Conservation (phyloP, 169 alveolate genomes). For the Plasmodium gonderi region DNA sequence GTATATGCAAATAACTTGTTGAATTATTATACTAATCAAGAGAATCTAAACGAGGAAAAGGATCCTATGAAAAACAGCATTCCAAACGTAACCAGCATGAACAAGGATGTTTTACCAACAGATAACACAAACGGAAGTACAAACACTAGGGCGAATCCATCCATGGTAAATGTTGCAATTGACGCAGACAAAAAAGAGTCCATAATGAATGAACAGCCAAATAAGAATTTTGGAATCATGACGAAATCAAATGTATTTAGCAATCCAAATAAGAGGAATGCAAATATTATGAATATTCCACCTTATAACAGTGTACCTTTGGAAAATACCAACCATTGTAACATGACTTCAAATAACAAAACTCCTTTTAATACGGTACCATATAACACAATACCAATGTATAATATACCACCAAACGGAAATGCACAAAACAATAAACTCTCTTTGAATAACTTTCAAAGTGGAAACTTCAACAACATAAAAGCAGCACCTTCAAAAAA, state of each 20-base stretch:
- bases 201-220: background rate
- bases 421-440: background rate
- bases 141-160: background rate
- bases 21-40: background rate
- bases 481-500: background rate
- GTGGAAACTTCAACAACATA: background rate
- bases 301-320: background rate
- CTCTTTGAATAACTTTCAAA: background rate
- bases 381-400: background rate
- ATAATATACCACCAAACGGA: background rate
- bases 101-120: background rate
- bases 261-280: background rate
- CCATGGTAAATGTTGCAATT: background rate
- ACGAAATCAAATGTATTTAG: background rate
- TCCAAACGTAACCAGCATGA: background rate
- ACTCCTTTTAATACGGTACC: background rate
- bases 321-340: too few species aligned
- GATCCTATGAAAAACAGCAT: background rate
- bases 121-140: background rate
- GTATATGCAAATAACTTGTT: background rate
- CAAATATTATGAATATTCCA: background rate
- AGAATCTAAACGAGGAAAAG: background rate
- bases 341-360: too few species aligned
- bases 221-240: background rate
- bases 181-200: background rate